phyloP scores from a whole-genome alignment of 176 grass and related monocot genomes.

The Bolboschoenus planiculmis region DNA sequence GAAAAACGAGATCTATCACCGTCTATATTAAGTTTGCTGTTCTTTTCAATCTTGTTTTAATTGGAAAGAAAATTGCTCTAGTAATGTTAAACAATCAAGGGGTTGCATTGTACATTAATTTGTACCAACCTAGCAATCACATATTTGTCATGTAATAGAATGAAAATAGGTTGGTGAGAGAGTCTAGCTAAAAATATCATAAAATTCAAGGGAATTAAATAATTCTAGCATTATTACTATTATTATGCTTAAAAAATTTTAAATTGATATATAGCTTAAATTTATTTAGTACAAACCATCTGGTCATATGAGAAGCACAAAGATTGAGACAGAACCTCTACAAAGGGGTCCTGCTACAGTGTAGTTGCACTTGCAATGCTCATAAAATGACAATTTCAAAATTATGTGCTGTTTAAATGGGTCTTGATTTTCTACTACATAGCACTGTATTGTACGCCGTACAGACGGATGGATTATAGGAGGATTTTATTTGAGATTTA shows the following conservation, averaged over 20 bases:
- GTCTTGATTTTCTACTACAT: too few species aligned
- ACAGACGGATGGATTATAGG: too few species aligned
- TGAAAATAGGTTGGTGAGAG: not conserved
- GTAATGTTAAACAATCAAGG: not conserved
- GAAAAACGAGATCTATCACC: too few species aligned
- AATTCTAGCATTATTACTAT: not conserved
- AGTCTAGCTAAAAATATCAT: not conserved
- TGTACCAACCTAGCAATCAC: not conserved
- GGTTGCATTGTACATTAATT: not conserved
- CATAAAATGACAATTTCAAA: not conserved
- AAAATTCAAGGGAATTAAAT: not conserved
- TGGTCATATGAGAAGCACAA: not conserved
- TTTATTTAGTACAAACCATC: not conserved
- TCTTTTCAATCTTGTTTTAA: too few species aligned
- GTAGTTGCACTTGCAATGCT: not conserved
- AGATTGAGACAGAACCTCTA: not conserved
- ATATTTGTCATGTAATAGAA: not conserved
- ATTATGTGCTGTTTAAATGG: too few species aligned
- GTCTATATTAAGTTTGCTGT: too few species aligned
- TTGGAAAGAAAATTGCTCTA: not conserved
- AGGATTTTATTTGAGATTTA: too few species aligned
- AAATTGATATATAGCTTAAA: not conserved
- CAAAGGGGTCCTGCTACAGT: not conserved
- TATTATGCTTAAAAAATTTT: too few species aligned
- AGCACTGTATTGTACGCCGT: too few species aligned